Evolutionary conservation across 331 rosid genomes (phyloP).

Genomic region (Stylosanthes scabra): DNA sequence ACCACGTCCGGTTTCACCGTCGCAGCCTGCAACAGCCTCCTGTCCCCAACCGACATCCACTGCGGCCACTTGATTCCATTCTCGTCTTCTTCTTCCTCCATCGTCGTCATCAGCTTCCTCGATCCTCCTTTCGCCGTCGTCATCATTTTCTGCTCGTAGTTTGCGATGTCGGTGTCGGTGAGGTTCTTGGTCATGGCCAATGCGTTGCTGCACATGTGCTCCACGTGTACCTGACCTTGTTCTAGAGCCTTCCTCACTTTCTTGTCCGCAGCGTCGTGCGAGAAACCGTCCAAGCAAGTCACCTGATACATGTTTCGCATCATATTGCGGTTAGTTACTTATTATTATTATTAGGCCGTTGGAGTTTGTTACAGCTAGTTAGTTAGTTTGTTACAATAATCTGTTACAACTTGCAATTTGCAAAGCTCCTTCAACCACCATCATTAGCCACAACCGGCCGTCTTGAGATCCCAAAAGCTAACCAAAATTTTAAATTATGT

Average conservation of each 20-base stretch:
- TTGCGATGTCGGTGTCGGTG: conserved; percentile 71
- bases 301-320: not conserved
- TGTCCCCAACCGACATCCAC: conserved; percentile 73
- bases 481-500: too few relatives aligned
- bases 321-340: not conserved
- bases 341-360: not conserved
- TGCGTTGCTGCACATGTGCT: conserved; percentile 76
- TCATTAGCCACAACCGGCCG: too few relatives aligned
- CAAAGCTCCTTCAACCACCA: too few relatives aligned
- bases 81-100: conserved; percentile 27
- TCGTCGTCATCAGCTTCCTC: not conserved
- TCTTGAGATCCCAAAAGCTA: too few relatives aligned
- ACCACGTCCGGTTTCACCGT: conserved; percentile 56
- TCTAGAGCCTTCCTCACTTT: conserved; percentile 47
- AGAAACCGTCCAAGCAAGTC: conserved; percentile 89
- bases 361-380: not conserved
- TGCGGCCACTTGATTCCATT: conserved; percentile 61
- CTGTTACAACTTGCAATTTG: too few relatives aligned
- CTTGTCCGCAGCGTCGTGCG: conserved; percentile 60
- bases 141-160: conserved; percentile 32
- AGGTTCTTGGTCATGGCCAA: conserved; percentile 86
- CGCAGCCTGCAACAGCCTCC: conserved; percentile 65
- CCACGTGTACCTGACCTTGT: conserved; percentile 59
- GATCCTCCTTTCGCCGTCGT: not conserved
- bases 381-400: too few relatives aligned